Evolutionary conservation across 768 basidiomycete genomes (phyloP), one percentile per base, ranked within the genome.

Genomic region (Naganishia antarctica): DNA sequence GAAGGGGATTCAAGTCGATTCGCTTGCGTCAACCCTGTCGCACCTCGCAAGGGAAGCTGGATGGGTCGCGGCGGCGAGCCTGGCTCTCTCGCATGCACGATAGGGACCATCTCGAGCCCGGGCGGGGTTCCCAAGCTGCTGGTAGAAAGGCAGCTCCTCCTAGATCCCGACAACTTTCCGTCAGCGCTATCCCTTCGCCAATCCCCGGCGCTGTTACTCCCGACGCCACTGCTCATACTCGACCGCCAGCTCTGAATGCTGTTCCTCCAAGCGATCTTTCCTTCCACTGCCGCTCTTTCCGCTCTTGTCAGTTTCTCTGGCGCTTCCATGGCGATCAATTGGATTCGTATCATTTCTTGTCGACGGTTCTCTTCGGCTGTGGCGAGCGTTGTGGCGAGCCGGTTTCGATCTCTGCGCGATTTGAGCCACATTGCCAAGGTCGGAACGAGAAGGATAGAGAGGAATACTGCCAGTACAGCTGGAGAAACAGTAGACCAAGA

Each of bases 231-330:
- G 9, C 16, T 21, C 1, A 28, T 23, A 15, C 57, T 43, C 8
- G 26, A 23, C 12, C 59, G 11, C 46, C 44, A 47, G 18, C 40
- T 45, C 15, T 26, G n/a, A 43, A 63, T 44, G 41, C 37, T 45
- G 4, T 63, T 40, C 28, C 62, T 44, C 62, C 62, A 63, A 4
- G 62, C 62, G n/a, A 23, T 43, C n/a, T 63, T 63, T 8, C 62
- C 62, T 21, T 63, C 62, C 6, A 53, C 26, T 4, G 62, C 62
- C 18, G 51, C 41, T n/a, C 43, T 51, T 45, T 63, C 37, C 49
- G 62, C 49, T 16, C 29, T 49, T 5, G 62, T 63, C 37, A 63
- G 37, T 15, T 47, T 29, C 28, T 63, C 49, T 7, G 62, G 62
- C 11, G 62, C 40, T 21, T 18, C 28, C 9, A 43, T 16, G 3